Evolutionary conservation across 164 flowering plant genomes (phyloP).

Genomic region (Aristolochia californica): DNA sequence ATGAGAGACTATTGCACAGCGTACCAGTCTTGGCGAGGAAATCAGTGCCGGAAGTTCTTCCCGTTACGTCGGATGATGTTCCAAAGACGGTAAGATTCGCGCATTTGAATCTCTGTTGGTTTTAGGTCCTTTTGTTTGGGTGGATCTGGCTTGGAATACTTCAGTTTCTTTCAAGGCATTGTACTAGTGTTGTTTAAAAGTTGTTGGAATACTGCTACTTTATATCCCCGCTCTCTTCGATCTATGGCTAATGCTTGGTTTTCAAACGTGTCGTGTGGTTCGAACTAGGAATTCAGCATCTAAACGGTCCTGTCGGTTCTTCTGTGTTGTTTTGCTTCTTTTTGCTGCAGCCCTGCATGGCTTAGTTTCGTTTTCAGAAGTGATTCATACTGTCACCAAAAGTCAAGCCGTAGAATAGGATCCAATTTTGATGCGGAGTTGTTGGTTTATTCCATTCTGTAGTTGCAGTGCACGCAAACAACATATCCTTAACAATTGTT

Average conservation of each 20-base stretch:
- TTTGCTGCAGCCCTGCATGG: no score
- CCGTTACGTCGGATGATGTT: conserved; percentile 17
- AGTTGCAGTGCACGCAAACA: no score
- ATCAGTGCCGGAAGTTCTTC: conserved; percentile 15
- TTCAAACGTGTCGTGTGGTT: neutral
- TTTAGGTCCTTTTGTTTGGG: neutral
- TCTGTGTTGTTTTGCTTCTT: no score
- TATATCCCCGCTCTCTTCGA: neutral
- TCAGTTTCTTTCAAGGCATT: neutral
- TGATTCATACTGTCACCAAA: no score
- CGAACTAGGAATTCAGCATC: no score
- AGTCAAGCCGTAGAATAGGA: no score
- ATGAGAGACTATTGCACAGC: neutral
- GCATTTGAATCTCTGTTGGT: neutral
- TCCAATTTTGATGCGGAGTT: no score
- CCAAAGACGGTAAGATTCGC: conserved; percentile 10
- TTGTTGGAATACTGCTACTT: no score
- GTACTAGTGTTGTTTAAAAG: neutral
- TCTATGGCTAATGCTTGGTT: neutral
- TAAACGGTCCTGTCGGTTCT: no score
- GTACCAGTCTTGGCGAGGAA: conserved; percentile 11
- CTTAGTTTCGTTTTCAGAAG: no score
- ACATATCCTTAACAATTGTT: no score
- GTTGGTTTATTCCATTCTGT: no score
- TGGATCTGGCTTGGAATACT: neutral